Conservation (phyloP, 306 rosid species). For the Corylus americana region DNA sequence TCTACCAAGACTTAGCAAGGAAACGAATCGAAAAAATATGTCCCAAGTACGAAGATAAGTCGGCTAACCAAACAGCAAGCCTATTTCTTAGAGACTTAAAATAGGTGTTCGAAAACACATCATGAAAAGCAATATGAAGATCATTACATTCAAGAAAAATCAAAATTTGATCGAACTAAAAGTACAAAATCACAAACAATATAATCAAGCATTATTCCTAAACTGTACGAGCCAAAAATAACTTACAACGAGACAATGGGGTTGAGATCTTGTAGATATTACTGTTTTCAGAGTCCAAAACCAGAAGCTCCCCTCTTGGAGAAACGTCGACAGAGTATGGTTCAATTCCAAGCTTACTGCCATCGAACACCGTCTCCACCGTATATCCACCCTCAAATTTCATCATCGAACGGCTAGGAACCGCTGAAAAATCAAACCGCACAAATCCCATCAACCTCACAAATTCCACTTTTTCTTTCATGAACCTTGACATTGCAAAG, state of each 20-base stretch:
- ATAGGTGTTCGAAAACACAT: slow-evolving; percentile 18
- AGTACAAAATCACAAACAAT: neutral
- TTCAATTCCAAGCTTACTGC: slow-evolving; percentile 90
- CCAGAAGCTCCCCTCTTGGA: slow-evolving; percentile 73
- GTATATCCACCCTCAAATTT: slow-evolving; percentile 89
- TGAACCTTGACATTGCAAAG: neutral
- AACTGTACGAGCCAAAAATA: slow-evolving; percentile 6
- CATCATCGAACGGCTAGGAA: slow-evolving; percentile 75
- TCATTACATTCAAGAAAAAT: slow-evolving; percentile 14
- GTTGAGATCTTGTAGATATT: slow-evolving; percentile 78
- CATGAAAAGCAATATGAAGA: slow-evolving; percentile 19
- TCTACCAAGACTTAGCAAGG: slow-evolving; percentile 26
- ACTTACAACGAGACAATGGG: slow-evolving; percentile 78
- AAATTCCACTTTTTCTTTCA: neutral
- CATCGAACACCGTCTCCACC: slow-evolving; percentile 93
- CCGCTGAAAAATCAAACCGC: slow-evolving; percentile 53
- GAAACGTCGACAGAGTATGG: slow-evolving; percentile 75
- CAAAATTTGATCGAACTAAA: slow-evolving; percentile 13
- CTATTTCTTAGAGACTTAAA: slow-evolving; percentile 25
- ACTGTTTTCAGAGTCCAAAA: slow-evolving; percentile 89
- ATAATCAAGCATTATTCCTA: neutral
- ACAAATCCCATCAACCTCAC: slow-evolving; percentile 26
- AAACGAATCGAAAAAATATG: slow-evolving; percentile 43
- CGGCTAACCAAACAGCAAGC: slow-evolving; percentile 21
- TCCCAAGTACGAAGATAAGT: slow-evolving; percentile 41